A percentile compares a stretch with the other conserved stretches of the same genome.
Conservation (phyloP, 2,329 filamentous ascomycete genomes). For the Alternaria longipes region DNA sequence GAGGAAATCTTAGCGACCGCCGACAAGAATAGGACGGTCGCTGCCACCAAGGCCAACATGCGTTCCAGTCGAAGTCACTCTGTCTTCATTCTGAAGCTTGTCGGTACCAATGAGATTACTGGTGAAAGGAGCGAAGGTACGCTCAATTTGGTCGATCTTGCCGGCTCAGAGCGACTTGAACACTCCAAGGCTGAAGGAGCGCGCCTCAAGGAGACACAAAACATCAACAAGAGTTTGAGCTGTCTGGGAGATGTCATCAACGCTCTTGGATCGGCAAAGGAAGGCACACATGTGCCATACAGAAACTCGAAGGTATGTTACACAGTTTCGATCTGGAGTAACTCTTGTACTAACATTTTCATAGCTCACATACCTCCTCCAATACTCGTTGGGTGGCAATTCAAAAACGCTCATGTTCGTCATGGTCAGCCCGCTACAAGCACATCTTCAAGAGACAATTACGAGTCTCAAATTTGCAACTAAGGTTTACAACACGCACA, state of each 20-base stretch:
- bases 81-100: constrained; percentile 85
- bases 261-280: constrained; percentile 83
- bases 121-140: constrained; percentile 90
- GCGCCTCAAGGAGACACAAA: constrained; percentile 90
- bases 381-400: constrained; percentile 94
- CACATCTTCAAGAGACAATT: constrained; percentile 89
- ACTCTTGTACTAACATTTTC: constrained; percentile 17
- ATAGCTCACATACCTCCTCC: constrained; percentile 87
- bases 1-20: constrained; percentile 82
- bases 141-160: constrained; percentile 93
- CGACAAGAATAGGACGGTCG: constrained; percentile 86
- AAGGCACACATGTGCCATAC: constrained; percentile 85
- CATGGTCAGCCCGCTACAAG: constrained; percentile 93
- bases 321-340: not conserved
- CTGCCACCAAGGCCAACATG: constrained; percentile 97
- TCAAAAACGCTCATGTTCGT: constrained; percentile 99
- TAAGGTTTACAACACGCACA: constrained; percentile 93
- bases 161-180: constrained; percentile 89
- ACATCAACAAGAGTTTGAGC: constrained; percentile 94
- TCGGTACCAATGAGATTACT: constrained; percentile 74
- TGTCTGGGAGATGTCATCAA: constrained; percentile 95
- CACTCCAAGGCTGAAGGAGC: constrained; percentile 88
- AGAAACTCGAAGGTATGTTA: constrained; percentile 83
- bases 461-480: constrained; percentile 96
- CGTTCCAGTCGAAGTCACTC: constrained; percentile 93